phyloP scores from a whole-genome alignment of 2,329 filamentous ascomycete species.

The Penicillium sclerotigenum region DNA sequence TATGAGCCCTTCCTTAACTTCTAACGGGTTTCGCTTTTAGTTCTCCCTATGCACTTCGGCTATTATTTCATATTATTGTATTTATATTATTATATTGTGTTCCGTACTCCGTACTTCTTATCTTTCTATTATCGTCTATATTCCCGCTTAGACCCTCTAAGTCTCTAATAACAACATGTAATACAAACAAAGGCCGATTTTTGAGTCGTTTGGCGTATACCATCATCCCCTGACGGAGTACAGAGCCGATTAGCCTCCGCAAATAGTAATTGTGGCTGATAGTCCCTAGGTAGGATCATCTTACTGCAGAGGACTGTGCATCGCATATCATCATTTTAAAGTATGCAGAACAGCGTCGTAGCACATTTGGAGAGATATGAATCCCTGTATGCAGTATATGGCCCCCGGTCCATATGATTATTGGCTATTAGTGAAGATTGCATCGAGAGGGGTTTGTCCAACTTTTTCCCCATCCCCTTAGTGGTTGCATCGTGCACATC shows the following conservation, averaged over 20 bases:
- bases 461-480: conserved; percentile 3
- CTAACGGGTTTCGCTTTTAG: conserved; percentile 1
- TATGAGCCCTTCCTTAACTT: not conserved
- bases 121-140: not conserved
- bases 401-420: not conserved
- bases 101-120: not conserved
- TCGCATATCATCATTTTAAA: conserved; percentile 17
- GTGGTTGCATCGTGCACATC: conserved; percentile 19
- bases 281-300: conserved; percentile 3
- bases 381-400: conserved; percentile 2
- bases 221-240: conserved; percentile 10
- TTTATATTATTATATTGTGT: not conserved
- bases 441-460: conserved; percentile 1
- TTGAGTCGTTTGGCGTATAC: not conserved
- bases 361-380: conserved; percentile 4
- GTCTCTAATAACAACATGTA: not conserved
- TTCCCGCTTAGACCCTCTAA: not conserved
- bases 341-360: conserved; percentile 7
- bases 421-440: not conserved
- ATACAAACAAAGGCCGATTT: conserved; percentile 2
- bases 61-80: not conserved
- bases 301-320: conserved; percentile 13
- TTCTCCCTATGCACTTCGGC: not conserved
- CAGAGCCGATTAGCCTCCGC: conserved; percentile 14
- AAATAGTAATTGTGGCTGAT: conserved; percentile 6